Conservation (phyloP, 2,329 filamentous ascomycete species). For the Rhinocladiella mackenziei region DNA sequence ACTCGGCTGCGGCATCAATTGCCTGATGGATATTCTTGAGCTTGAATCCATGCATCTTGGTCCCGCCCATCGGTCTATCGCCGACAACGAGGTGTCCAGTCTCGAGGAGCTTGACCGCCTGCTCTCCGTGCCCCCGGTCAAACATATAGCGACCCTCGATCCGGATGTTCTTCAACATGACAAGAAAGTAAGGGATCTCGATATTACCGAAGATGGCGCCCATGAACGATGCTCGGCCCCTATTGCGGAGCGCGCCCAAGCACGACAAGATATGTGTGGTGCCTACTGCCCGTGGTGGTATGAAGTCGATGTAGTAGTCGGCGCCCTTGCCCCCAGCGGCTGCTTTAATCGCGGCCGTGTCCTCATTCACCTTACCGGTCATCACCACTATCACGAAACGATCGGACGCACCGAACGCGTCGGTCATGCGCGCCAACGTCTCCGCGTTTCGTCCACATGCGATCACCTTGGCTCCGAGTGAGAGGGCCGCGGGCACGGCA, state of each 20-base stretch:
- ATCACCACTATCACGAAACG: slow-evolving; percentile 40
- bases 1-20: not conserved
- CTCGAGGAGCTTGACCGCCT: slow-evolving; percentile 7
- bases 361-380: slow-evolving; percentile 39
- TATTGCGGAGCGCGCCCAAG: not conserved
- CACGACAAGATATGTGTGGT: slow-evolving; percentile 4
- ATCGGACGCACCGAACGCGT: not conserved
- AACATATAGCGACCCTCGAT: slow-evolving; percentile 9
- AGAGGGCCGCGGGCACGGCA: slow-evolving; percentile 46
- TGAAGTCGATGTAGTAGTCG: slow-evolving; percentile 49
- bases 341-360: slow-evolving; percentile 34
- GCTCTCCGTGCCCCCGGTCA: not conserved
- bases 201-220: not conserved
- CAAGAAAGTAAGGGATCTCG: slow-evolving; percentile 3
- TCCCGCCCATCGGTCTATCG: not conserved
- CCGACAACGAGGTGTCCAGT: slow-evolving; percentile 3
- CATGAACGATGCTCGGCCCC: slow-evolving; percentile 1
- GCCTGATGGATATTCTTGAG: slow-evolving; percentile 3
- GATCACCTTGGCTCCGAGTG: slow-evolving; percentile 49
- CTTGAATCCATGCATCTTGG: slow-evolving; percentile 1
- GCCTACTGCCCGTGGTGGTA: slow-evolving; percentile 36
- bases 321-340: slow-evolving; percentile 31
- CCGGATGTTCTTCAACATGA: slow-evolving; percentile 4
- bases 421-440: slow-evolving; percentile 1
- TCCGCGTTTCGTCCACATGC: slow-evolving; percentile 44